Conservation (phyloP, 208 protist genomes). For the Crithidia acanthocephali region DNA sequence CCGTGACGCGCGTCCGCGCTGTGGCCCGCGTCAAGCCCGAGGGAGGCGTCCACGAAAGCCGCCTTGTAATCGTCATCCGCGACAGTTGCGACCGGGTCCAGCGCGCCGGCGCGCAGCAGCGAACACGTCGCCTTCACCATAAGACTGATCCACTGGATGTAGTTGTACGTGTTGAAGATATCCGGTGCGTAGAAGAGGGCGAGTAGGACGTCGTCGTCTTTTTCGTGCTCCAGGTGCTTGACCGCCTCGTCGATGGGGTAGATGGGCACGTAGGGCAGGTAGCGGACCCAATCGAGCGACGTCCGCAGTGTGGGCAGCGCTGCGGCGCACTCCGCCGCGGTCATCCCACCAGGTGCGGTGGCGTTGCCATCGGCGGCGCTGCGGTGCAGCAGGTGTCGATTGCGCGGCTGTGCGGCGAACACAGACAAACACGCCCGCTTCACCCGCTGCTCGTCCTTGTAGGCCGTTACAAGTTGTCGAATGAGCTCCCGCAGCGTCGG, state of each 20-base stretch:
- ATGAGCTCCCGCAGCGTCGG: constrained; percentile 34
- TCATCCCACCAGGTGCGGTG: background rate
- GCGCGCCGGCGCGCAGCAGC: constrained; percentile 22
- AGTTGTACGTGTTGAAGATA: constrained; percentile 60
- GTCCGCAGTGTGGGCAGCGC: constrained; percentile 5
- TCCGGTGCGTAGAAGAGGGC: constrained; percentile 66
- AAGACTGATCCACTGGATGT: constrained; percentile 46
- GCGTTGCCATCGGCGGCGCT: background rate
- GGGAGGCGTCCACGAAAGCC: background rate
- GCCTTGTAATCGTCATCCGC: constrained; percentile 8
- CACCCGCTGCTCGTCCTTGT: constrained; percentile 30
- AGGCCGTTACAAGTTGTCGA: constrained; percentile 11
- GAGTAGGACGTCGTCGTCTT: constrained; percentile 39
- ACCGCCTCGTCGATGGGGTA: constrained; percentile 31
- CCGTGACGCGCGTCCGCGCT: background rate
- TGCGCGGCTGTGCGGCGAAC: background rate
- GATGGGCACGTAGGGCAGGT: constrained; percentile 31
- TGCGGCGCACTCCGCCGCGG: background rate
- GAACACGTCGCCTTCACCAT: constrained; percentile 32
- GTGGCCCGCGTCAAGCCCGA: too few relatives aligned
- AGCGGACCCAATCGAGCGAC: constrained; percentile 36
- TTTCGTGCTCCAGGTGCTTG: constrained; percentile 29
- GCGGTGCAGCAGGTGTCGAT: background rate
- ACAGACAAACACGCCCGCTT: constrained; percentile 21
- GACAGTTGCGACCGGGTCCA: constrained; percentile 21